Evolutionary conservation across 768 basidiomycete species (phyloP).

Genomic region (Auriscalpium vulgare): DNA sequence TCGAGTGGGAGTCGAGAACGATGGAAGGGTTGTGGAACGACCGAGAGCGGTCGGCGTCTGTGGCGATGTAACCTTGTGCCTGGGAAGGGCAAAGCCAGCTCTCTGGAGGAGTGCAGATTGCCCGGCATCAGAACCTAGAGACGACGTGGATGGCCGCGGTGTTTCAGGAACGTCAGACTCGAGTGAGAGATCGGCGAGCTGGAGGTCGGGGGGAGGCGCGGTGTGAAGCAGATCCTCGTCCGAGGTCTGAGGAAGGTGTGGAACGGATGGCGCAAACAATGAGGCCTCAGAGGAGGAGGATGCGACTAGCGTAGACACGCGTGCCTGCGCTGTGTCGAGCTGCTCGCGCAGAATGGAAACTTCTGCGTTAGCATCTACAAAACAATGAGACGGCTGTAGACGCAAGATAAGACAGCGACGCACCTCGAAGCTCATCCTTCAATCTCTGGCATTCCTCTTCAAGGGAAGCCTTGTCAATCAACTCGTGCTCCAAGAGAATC

Average conservation of each 20-base stretch:
- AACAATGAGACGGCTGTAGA: conserved; percentile 7
- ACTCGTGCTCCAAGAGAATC: conserved; percentile 92
- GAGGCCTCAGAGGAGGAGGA: conserved; percentile 21
- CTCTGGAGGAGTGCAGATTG: conserved; percentile 45
- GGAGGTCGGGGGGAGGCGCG: conserved; percentile 51
- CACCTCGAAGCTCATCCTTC: conserved; percentile 90
- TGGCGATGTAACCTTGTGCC: conserved; percentile 31
- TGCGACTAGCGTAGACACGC: conserved; percentile 18
- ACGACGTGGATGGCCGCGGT: conserved; percentile 10
- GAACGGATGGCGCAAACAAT: conserved; percentile 24
- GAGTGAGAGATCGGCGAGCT: conserved; percentile 47
- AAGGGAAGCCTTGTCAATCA: conserved; percentile 80
- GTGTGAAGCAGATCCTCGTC: conserved; percentile 55
- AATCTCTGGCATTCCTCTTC: conserved; percentile 89
- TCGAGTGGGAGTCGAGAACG: conserved; percentile 38
- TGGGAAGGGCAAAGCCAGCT: conserved; percentile 35
- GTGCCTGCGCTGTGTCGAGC: conserved; percentile 33
- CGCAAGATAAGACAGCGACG: conserved; percentile 13
- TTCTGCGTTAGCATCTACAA: conserved; percentile 76
- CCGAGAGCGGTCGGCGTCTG: conserved; percentile 39
- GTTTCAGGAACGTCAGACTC: conserved; percentile 15
- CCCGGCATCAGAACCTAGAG: conserved; percentile 23
- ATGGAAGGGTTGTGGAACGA: conserved; percentile 47
- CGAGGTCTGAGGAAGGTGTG: conserved; percentile 22
- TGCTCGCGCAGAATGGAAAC: conserved; percentile 78